Base-by-base conservation (phyloP, 139 green algal genomes). In the Limnomonas spitsbergensis region DNA sequence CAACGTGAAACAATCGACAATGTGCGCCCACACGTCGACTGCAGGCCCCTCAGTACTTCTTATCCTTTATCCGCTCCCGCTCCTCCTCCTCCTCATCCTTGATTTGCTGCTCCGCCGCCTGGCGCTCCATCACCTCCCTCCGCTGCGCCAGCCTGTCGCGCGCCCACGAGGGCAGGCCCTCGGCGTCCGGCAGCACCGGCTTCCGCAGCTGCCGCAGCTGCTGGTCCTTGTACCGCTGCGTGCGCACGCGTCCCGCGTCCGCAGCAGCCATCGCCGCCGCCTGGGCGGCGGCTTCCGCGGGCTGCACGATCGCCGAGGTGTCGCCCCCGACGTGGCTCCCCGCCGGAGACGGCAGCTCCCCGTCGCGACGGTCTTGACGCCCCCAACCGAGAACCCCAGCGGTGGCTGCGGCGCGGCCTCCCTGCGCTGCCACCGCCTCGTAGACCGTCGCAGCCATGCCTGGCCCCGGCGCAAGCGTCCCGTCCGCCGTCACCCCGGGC, bases 131-230 rank as follows among this genome's bases (percentile, higher is more conserved):
- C n/a, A n/a, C n/a, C n/a, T n/a, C n/a, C n/a, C n/a, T 42, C 4
- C 38, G 52, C 52, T 79, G 29, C 52, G 29, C 4, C 73, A 79
- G 52, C 52, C 34, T 70, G 29, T 40, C n/a, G 35, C 66, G 73
- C 20, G 73, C 73, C 73, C 73, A 79, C 2, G 40, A 42, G 37
- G 73, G 73, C 52, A 79, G 52, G 3, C 53, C 53, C 2, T 31
- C 24, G 20, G 52, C 61, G 29, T 72, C 61, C 7, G 61, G 61
- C 61, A 39, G 61, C 61, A 72, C 61, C 6, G 52, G 1, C n/a
- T 34, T 4, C 34, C 3, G 35, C 6, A n/a, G 27, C 37, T 9
- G 31, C 40, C 2, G 26, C 42, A 27, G 40, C 42, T 69, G 7
- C 53, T 47, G 47, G 29, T 70, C 47, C 47, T 69, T 27, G 3